Evolutionary conservation across 192 early-diverging fungal species (phyloP), one percentile per base, ranked within the genome.

Genomic region (Linnemannia hyalina): DNA sequence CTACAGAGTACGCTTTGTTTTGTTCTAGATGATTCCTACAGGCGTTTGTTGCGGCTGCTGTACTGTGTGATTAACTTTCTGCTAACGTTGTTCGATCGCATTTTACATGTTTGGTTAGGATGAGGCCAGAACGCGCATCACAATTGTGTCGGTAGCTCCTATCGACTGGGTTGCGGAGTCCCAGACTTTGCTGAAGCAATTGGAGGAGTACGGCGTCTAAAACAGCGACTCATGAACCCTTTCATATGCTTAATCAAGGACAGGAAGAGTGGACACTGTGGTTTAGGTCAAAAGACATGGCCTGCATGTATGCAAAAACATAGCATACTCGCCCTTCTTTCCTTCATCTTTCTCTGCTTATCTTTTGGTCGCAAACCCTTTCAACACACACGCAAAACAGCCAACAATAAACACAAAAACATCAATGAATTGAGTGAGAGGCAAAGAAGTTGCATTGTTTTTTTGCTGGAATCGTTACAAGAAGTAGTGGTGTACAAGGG

Each of bases 111-210:
- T 26, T 68, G 38, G 69, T 35, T 80, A 92, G 89, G 95, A 96
- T 16, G 85, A 81, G 8, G 71, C 85, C 41, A 88, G 93, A 47
- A 85, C 92, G 2, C 88, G 93, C 18, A 89, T 90, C 65, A 85
- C 82, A 5, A 90, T 92, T 36, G n/a, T 94, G 1, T 70, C 83
- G 16, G 80, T 88, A 26, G 73, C 69, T 10, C 91, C 92, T 18
- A 75, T 97, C 32, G 91, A 95, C 73, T 95, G 80, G 90, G 91
- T 89, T 6, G 84, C 89, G 6, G 96, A 95, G 77, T 85, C 83
- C 3, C 80, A 80, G 74, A 22, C 49, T 6, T 36, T 80, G 4
- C 35, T 85, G 74, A 80, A 73, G 60, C 41, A 85, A 32, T 69
- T 85, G 32, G 38, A 85, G 75, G 78, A 76, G 29, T 85, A 80